A percentile compares a stretch with the other conserved stretches of the same genome.
These are phyloP conservation scores for Phytophthora crassamura DNA, from an alignment of 352 stramenopile genomes.

Conservation along the genomic window DNA sequence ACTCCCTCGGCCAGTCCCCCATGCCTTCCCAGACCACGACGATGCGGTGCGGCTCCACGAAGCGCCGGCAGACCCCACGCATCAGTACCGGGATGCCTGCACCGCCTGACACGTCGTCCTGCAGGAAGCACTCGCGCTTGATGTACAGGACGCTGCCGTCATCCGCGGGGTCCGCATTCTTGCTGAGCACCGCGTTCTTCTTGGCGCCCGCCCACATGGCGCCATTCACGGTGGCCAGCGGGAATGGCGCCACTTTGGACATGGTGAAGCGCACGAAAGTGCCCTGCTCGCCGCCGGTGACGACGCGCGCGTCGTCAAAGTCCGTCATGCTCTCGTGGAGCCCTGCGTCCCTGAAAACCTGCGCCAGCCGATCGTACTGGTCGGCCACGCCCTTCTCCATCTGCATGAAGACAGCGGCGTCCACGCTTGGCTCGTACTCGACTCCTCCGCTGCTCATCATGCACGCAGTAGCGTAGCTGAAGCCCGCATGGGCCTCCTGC, in stretches of 20 bases:
- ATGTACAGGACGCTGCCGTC: conserved; percentile 27
- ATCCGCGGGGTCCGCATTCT: conserved; percentile 5
- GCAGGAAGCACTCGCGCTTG: conserved; percentile 37
- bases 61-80: conserved; percentile 33
- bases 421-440: conserved; percentile 36
- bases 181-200: conserved; percentile 34
- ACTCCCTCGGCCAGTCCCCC: conserved; percentile 43
- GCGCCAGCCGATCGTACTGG: conserved; percentile 31
- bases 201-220: conserved; percentile 30
- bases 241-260: conserved; percentile 37
- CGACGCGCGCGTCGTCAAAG: conserved; percentile 24
- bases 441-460: conserved; percentile 10
- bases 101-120: conserved; percentile 12
- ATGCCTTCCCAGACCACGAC: conserved; percentile 42
- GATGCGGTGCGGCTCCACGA: conserved; percentile 34
- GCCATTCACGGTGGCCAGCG: conserved; percentile 22
- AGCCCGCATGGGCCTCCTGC: neutral
- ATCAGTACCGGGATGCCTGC: conserved; percentile 35
- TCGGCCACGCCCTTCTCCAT: conserved; percentile 31
- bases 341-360: conserved; percentile 39
- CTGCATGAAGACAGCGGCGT: conserved; percentile 23
- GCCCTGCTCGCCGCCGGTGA: conserved; percentile 28
- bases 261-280: conserved; percentile 44
- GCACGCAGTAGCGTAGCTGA: neutral
- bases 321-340: conserved; percentile 28